These are phyloP conservation scores for Citeromyces matritensis DNA, from an alignment of 805 yeast species.

Conservation along the genomic window DNA sequence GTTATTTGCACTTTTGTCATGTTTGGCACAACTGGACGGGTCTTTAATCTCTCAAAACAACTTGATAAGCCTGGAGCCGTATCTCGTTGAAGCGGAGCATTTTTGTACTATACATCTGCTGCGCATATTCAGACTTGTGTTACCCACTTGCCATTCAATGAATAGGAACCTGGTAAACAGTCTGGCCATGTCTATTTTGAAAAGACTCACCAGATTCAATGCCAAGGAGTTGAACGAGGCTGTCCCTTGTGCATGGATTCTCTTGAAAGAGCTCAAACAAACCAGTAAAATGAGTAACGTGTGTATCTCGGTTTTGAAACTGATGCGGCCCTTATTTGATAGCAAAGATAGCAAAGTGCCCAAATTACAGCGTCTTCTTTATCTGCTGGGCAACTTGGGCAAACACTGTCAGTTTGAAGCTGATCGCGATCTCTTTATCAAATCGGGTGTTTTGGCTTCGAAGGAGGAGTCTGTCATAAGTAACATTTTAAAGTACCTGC, in stretches of 20 bases:
- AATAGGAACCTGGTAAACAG: constrained; percentile 13
- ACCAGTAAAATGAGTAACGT: constrained; percentile 41
- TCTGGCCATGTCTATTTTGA: constrained; percentile 36
- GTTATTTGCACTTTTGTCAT: constrained; percentile 34
- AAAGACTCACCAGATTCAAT: constrained; percentile 42
- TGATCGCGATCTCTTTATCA: constrained; percentile 20
- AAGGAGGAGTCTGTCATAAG: constrained; percentile 41
- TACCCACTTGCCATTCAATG: constrained; percentile 13
- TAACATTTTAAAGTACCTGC: constrained; percentile 40
- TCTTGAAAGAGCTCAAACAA: constrained; percentile 25
- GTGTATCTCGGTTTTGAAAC: constrained; percentile 41
- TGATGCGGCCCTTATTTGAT: constrained; percentile 30
- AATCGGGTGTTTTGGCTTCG: constrained; percentile 23
- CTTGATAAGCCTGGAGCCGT: constrained; percentile 49
- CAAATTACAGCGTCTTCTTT: constrained; percentile 39
- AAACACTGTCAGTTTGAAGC: constrained; percentile 48
- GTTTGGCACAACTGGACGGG: constrained; percentile 36
- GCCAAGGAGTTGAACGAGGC: constrained; percentile 57
- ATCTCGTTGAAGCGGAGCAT: constrained; percentile 28
- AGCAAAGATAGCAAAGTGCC: constrained; percentile 11
- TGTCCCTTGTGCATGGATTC: constrained; percentile 49
- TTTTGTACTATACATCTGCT: constrained; percentile 27
- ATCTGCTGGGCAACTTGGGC: constrained; percentile 59
- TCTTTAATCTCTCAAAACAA: constrained; percentile 51
- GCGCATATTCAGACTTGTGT: constrained; percentile 33